phyloP scores from a whole-genome alignment of 2,329 filamentous ascomycete species.

The Hypomyces perniciosus region DNA sequence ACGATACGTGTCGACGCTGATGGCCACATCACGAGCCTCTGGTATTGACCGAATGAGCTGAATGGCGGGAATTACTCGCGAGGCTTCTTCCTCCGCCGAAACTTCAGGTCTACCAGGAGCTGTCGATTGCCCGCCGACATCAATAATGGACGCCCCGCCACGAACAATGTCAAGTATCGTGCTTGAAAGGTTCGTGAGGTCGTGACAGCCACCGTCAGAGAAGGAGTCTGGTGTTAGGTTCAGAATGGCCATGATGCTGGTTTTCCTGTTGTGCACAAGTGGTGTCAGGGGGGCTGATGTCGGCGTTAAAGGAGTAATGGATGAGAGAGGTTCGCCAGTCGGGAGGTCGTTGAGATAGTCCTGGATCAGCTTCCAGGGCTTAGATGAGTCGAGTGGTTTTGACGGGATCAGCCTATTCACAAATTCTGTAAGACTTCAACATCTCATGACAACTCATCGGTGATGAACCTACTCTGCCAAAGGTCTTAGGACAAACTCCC shows the following conservation, averaged over 20 bases:
- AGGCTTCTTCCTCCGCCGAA: slow-evolving; percentile 64
- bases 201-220: slow-evolving; percentile 75
- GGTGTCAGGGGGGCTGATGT: slow-evolving; percentile 50
- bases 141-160: slow-evolving; percentile 74
- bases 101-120: slow-evolving; percentile 69
- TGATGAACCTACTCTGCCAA: slow-evolving; percentile 60
- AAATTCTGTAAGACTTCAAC: background rate
- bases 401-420: slow-evolving; percentile 47
- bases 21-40: slow-evolving; percentile 56
- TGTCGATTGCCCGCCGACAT: slow-evolving; percentile 90
- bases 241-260: slow-evolving; percentile 86
- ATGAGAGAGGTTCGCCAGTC: slow-evolving; percentile 45
- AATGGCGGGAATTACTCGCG: slow-evolving; percentile 75
- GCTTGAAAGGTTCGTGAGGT: slow-evolving; percentile 45
- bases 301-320: slow-evolving; percentile 50
- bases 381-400: slow-evolving; percentile 44
- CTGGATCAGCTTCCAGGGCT: slow-evolving; percentile 55
- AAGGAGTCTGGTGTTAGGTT: slow-evolving; percentile 97
- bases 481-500: slow-evolving; percentile 89
- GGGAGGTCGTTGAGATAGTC: slow-evolving; percentile 57
- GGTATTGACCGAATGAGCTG: slow-evolving; percentile 62
- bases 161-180: slow-evolving; percentile 58
- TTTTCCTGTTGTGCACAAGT: slow-evolving; percentile 52
- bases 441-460: background rate
- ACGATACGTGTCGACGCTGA: slow-evolving; percentile 91